A percentile compares a stretch with the other conserved stretches of the same genome.
These are phyloP conservation scores for Phyllosticta paracitricarpa DNA, from an alignment of 2,329 filamentous ascomycete genomes.

Conservation along the genomic window DNA sequence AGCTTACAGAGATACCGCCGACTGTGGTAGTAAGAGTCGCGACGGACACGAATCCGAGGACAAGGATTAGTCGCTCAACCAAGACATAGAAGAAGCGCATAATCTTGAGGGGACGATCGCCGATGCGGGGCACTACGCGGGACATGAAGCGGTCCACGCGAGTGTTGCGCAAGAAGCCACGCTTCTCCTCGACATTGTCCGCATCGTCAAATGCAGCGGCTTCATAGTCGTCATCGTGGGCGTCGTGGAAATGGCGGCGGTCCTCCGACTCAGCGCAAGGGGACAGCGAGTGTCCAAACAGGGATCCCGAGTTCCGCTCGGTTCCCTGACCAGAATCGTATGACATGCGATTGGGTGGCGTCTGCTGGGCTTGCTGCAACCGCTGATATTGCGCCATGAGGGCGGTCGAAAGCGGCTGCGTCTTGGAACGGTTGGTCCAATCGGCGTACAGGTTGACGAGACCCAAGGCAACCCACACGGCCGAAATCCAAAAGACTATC, in stretches of 20 bases:
- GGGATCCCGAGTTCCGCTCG: conserved; percentile 56
- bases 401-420: conserved; percentile 22
- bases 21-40: conserved; percentile 65
- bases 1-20: conserved; percentile 73
- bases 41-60: conserved; percentile 66
- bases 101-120: conserved; percentile 45
- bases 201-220: conserved; percentile 25
- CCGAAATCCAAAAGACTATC: conserved; percentile 64
- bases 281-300: conserved; percentile 53
- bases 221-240: conserved; percentile 41
- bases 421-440: conserved; percentile 24
- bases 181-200: conserved; percentile 37
- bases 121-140: conserved; percentile 43
- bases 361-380: conserved; percentile 21
- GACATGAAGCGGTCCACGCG: conserved; percentile 44
- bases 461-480: conserved; percentile 59
- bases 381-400: conserved; percentile 31
- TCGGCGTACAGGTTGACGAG: conserved; percentile 53
- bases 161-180: conserved; percentile 36
- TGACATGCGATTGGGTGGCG: conserved; percentile 26
- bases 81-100: conserved; percentile 53
- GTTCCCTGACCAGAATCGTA: conserved; percentile 53
- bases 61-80: conserved; percentile 66
- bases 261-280: conserved; percentile 42
- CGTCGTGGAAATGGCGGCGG: conserved; percentile 29